phyloP scores from a whole-genome alignment of 495 filamentous ascomycete genomes.

The Aspergillus avenaceus region DNA sequence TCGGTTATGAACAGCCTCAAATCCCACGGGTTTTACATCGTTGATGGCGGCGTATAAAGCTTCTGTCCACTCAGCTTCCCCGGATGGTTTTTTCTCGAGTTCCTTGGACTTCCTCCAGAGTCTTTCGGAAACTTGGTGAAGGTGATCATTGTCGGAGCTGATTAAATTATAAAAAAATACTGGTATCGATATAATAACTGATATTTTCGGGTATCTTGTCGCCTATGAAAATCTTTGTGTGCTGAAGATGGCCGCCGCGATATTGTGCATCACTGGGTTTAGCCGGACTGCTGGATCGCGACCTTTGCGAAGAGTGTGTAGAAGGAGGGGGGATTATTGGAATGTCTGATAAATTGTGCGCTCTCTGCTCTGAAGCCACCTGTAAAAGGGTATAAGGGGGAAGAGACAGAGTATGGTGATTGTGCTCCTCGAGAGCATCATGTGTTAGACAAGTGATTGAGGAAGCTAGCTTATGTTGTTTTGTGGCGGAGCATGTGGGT shows the following conservation, averaged over 20 bases:
- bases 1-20: conserved; percentile 1
- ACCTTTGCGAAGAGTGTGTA: conserved; percentile 7
- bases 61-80: conserved; percentile 8
- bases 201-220: conserved; percentile 2
- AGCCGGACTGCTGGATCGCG: conserved; percentile 7
- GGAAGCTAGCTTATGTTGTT: neutral
- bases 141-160: neutral
- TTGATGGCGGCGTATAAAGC: conserved; percentile 5
- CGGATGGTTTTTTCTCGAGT: conserved; percentile 4
- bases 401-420: neutral
- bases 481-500: neutral
- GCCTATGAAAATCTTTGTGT: conserved; percentile 6
- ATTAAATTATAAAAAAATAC: neutral
- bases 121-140: neutral
- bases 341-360: neutral
- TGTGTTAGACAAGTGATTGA: neutral
- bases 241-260: conserved; percentile 3
- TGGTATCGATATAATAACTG: neutral
- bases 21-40: neutral
- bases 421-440: conserved; percentile 4
- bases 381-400: neutral
- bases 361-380: conserved; percentile 1
- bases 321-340: conserved; percentile 2
- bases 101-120: conserved; percentile 10
- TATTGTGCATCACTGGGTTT: conserved; percentile 9